Evolutionary conservation across 2,329 filamentous ascomycete species (phyloP).

Genomic region (Cercospora berteroae): DNA sequence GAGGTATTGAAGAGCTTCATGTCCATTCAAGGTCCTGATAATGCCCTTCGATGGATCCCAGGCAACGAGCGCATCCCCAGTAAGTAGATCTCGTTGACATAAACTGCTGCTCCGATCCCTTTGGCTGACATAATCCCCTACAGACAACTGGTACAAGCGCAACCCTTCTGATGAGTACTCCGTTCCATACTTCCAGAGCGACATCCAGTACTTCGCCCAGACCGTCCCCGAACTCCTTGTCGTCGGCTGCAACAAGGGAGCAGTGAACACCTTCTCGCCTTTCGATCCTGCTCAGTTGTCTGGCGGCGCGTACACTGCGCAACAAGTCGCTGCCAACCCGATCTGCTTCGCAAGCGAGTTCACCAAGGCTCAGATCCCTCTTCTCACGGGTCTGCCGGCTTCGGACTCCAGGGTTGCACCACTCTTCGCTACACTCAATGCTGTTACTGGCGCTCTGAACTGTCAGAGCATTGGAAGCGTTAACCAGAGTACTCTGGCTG

Average conservation of each 20-base stretch:
- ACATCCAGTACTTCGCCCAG: slow-evolving; percentile 33
- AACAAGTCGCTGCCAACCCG: slow-evolving; percentile 30
- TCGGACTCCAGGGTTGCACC: slow-evolving; percentile 8
- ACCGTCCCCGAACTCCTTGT: slow-evolving; percentile 32
- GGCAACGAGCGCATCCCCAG: slow-evolving; percentile 45
- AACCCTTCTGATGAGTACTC: slow-evolving; percentile 36
- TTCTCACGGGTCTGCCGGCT: slow-evolving; percentile 23
- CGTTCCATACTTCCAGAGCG: slow-evolving; percentile 28
- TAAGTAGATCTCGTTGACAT: slow-evolving; percentile 34
- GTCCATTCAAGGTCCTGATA: slow-evolving; percentile 38
- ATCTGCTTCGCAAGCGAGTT: slow-evolving; percentile 32
- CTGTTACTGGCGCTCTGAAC: slow-evolving; percentile 18
- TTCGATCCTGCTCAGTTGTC: slow-evolving; percentile 39
- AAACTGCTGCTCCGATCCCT: slow-evolving; percentile 7
- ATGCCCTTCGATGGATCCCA: slow-evolving; percentile 33
- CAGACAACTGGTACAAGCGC: slow-evolving; percentile 41
- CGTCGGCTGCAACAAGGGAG: slow-evolving; percentile 41
- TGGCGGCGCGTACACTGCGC: slow-evolving; percentile 44
- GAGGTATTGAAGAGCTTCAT: slow-evolving; percentile 43
- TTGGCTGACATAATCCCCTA: slow-evolving; percentile 34
- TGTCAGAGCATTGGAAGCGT: slow-evolving; percentile 30
- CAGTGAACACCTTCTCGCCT: slow-evolving; percentile 36
- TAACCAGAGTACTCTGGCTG: slow-evolving; percentile 29
- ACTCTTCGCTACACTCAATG: slow-evolving; percentile 17
- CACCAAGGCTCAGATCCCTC: slow-evolving; percentile 25